phyloP scores from a whole-genome alignment of 140 eudicot species.

The Erigeron philadelphicus region DNA sequence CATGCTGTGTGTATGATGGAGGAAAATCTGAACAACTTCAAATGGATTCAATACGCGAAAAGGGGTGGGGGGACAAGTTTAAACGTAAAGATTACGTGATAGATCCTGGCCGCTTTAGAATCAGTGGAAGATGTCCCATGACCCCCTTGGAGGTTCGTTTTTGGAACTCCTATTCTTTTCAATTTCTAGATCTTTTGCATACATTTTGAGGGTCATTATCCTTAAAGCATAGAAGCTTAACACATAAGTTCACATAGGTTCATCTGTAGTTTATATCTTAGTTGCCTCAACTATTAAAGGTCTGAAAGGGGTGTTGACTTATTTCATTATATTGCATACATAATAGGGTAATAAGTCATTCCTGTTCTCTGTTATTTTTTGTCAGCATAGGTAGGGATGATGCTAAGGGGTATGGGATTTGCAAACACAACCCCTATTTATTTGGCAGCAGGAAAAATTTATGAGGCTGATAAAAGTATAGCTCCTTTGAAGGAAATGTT shows the following conservation, averaged over 20 bases:
- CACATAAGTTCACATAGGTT: background rate
- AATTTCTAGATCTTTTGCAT: conserved; percentile 2
- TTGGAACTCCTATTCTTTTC: conserved; percentile 7
- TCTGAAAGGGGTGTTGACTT: background rate
- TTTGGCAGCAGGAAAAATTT: conserved; percentile 81
- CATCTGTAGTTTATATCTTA: background rate
- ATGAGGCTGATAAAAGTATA: conserved; percentile 58
- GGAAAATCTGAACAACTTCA: conserved; percentile 48
- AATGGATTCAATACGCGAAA: conserved; percentile 67
- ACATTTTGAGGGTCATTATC: conserved; percentile 6
- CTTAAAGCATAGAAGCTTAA: background rate
- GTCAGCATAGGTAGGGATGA: conserved; percentile 99
- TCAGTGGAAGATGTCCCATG: conserved; percentile 81
- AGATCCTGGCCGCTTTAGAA: conserved; percentile 53
- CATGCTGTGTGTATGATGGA: conserved; percentile 89
- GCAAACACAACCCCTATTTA: conserved; percentile 67
- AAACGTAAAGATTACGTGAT: conserved; percentile 46
- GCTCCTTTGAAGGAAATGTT: conserved; percentile 75
- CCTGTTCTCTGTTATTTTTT: conserved; percentile 31
- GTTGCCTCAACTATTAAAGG: background rate
- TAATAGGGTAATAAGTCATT: background rate
- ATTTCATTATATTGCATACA: background rate
- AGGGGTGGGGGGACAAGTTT: conserved; percentile 84
- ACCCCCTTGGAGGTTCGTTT: conserved; percentile 92
- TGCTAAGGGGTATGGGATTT: conserved; percentile 98